Base-by-base conservation (phyloP, 495 filamentous ascomycete species). In the Tuber borchii region DNA sequence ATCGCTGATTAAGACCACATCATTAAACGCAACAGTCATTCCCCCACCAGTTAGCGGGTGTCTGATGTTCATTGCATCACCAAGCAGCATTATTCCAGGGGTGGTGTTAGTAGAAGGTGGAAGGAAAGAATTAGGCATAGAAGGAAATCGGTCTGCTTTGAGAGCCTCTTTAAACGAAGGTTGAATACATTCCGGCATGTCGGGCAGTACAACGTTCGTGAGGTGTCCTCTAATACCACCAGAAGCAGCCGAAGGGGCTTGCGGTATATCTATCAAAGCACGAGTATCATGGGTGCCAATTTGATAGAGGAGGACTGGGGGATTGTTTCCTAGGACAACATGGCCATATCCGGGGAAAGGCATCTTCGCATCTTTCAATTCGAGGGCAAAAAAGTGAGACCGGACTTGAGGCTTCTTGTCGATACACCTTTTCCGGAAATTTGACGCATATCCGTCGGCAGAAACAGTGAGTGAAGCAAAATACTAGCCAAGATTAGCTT, bases 51-150 rank as follows among this genome's bases (percentile, higher is more conserved):
- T 97, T 19, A 97, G 86, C 0, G 94, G 94, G 85, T 97, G 94
- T 7, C 94, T 92, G 94, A 97, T 97, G 85, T 97, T 97, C 86
- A 95, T 90, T 12, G 94, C 94, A 84, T 97, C 94, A 74, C 94
- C 94, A 31, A 97, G 85, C 43, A 99, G 85, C 48, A 97, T 86
- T 77, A 97, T 85, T 17, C 95, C 95, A 0, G 90, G 88, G 4
- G 90, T 88, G 69, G 87, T 88, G 69, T 91, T 90, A 39, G 85
- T 85, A 16, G 89, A 87, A 0, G 95, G 88, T 22, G 95, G 93
- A 7, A 98, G 88, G 87, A 91, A 99, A 51, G 90, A 92, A 84
- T 98, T 98, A 9, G 95, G 96, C 95, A 99, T 99, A 71, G 88
- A 92, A 19, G 87, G 88, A 78, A 88, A 88, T 74, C 93, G 85